Evolutionary conservation across 192 early-diverging fungal genomes (phyloP), one percentile per base, ranked within the genome.

Genomic region (Entomortierella lignicola): DNA sequence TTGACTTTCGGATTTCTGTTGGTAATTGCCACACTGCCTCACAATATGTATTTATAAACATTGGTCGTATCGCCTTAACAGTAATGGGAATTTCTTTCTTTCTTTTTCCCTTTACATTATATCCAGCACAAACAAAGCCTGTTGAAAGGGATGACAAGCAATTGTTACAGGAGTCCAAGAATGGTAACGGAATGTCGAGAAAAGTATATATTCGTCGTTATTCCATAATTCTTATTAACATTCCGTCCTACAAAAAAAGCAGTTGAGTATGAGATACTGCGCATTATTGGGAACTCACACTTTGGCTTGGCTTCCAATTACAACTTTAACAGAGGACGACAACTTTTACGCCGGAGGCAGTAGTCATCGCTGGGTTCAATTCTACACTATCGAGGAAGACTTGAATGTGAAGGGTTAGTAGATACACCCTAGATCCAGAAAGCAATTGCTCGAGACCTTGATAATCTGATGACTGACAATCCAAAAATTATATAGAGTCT

Each of bases 331-430:
- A 81, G 80, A 73, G 60, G 72, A 81, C 54, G 80, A 69, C 55
- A 70, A 81, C 53, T 81, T 81, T 29, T 74, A 73, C 23, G 71
- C 80, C 23, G 70, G 70, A 7, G 80, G 80, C 30, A 81, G 66
- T 34, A 80, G 68, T 27, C 81, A 82, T 51, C 81, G 69, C 21
- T 82, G 81, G 81, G 50, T 72, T 18, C 81, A 82, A 62, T 82
- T 48, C 56, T 82, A 82, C 60, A 75, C 62, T 7, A 62, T 30
- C 4, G 41, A 60, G 0, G 66, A 61, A 1, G 44, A 48, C 27
- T 29, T 56, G 47, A 64, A 67, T 23, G 71, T n/a, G n/a, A n/a
- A 41, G 34, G 69, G 70, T 72, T 58, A 52, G 13, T 32, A 17
- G 17, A 20, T 15, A 37, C 10, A n/a, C n/a, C n/a, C n/a, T n/a